Evolutionary conservation across 305 asterid species (phyloP), one percentile per base, ranked within the genome.

Genomic region (Fraxinus sp.): DNA sequence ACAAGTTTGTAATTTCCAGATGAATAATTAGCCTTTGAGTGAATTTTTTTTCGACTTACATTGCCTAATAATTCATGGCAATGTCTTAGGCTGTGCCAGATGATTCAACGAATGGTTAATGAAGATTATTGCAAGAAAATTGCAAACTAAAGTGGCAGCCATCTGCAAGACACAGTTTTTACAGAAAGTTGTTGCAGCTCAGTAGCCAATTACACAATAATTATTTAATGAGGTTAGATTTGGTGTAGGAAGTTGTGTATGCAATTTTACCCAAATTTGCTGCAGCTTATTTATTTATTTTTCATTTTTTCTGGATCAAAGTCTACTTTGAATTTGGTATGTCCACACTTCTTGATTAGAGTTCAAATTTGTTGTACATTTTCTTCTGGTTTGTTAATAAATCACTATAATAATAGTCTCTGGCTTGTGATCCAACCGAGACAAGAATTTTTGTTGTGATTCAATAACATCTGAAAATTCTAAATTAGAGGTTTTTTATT

Each of bases 11-110:
- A 70, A 68, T 13, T 49, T 13, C 13, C 30, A 30, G 77, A 55
- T 55, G 86, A 77, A 37, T 76, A 75, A 32, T 22, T 7, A 35
- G 26, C 59, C 62, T 37, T 11, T 73, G 85, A 62, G 59, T 49
- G 55, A 16, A 32, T 41, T 55, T 80, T 57, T 79, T 36, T 79
- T 70, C 39, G 26, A 55, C 18, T 46, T 52, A 57, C 24, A 55
- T 71, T 76, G 74, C 72, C 55, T 37, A 66, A 64, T 24, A 70
- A 26, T 70, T 70, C 20, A 70, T 30, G 75, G 41, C 13, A 70
- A 28, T 14, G 18, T 70, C 37, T 11, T 70, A 30, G 76, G 76
- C 76, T 13, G 22, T 70, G 76, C 76, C 9, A 70, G 76, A 66
- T 66, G 36, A 66, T 66, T 66, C n/a, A 36, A 33, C 8, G 5